Percentiles rank a stretch among this genome's conserved stretches.
phyloP scores from a whole-genome alignment of 208 protist genomes.

The Crithidia acanthocephali region DNA sequence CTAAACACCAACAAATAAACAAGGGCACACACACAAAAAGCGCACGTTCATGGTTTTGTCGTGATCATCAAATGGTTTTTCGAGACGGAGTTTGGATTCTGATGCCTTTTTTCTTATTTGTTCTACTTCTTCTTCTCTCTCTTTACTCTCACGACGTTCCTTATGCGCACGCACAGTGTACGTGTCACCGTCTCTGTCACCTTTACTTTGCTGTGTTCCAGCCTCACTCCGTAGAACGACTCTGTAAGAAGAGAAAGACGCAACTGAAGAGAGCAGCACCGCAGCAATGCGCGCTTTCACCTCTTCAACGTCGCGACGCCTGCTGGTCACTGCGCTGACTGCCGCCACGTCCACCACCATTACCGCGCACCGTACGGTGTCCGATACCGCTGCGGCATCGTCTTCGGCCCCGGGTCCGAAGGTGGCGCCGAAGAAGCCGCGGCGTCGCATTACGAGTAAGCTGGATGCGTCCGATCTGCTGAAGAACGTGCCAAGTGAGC shows the following conservation, averaged over 20 bases:
- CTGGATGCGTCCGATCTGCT: conserved; percentile 69
- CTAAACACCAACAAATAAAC: too few species aligned
- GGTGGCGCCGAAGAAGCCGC: conserved; percentile 73
- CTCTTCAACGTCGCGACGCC: background rate
- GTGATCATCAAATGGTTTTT: too few species aligned
- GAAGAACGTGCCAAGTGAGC: conserved; percentile 69
- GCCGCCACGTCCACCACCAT: background rate
- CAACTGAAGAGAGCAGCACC: too few species aligned
- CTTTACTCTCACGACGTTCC: too few species aligned
- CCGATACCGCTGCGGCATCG: background rate
- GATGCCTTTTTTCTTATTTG: conserved; percentile 4
- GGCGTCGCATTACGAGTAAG: conserved; percentile 53
- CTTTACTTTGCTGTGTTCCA: background rate
- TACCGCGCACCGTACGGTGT: background rate
- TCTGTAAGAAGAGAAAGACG: too few species aligned
- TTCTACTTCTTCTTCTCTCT: conserved; percentile 10
- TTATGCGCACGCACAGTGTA: too few species aligned
- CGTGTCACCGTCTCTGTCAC: background rate
- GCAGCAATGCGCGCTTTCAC: conserved; percentile 24
- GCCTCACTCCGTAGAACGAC: too few species aligned
- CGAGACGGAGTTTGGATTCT: too few species aligned
- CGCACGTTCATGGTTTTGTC: too few species aligned
- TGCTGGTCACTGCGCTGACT: background rate
- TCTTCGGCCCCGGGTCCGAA: conserved; percentile 14
- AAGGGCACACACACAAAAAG: too few species aligned